Evolutionary conservation across 2,329 filamentous ascomycete species (phyloP).

Genomic region (Bertia moriformis): DNA sequence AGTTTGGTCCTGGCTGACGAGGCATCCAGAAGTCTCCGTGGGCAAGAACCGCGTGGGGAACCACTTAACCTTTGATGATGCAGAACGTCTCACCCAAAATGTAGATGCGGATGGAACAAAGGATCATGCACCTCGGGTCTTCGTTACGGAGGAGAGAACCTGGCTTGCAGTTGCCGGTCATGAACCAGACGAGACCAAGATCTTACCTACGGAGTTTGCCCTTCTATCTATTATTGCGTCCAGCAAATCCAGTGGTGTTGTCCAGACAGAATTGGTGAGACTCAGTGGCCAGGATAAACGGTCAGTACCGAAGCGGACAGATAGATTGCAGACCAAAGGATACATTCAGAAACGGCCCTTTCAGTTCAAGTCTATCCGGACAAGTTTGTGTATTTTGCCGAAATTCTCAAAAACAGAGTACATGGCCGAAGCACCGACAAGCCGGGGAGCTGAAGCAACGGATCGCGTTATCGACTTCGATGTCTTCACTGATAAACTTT

Average conservation of each 20-base stretch:
- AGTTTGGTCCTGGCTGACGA: constrained; percentile 40
- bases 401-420: constrained; percentile 23
- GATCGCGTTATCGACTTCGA: constrained; percentile 27
- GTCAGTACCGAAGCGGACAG: constrained; percentile 46
- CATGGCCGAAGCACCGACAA: constrained; percentile 1
- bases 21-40: constrained; percentile 38
- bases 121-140: constrained; percentile 16
- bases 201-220: constrained; percentile 37
- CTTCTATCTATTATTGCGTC: constrained; percentile 43
- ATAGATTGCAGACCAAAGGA: constrained; percentile 36
- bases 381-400: constrained; percentile 38
- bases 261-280: constrained; percentile 37
- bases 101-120: background rate
- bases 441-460: background rate
- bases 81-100: constrained; percentile 9
- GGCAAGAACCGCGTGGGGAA: constrained; percentile 22
- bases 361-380: constrained; percentile 29
- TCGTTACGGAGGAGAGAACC: constrained; percentile 35
- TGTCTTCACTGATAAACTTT: constrained; percentile 29
- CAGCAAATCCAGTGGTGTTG: constrained; percentile 33
- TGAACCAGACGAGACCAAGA: constrained; percentile 33
- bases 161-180: constrained; percentile 49
- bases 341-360: constrained; percentile 43
- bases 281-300: constrained; percentile 49
- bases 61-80: constrained; percentile 20